Conservation (phyloP, 768 basidiomycete species). For the Mrakia hoshinonis region DNA sequence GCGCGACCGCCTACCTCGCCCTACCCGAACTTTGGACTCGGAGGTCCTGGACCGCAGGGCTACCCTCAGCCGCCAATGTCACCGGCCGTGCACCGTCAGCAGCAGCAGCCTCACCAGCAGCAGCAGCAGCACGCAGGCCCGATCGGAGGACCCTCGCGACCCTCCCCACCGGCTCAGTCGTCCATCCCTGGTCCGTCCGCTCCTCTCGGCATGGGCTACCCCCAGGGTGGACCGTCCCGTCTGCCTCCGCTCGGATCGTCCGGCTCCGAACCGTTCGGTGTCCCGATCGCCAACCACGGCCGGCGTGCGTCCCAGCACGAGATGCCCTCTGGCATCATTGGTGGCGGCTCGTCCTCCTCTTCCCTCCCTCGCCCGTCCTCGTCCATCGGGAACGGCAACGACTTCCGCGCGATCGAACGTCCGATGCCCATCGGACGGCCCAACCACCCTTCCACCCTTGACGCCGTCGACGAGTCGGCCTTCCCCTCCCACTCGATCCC, state of each 20-base stretch:
- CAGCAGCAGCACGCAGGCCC: not conserved
- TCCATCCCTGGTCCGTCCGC: slow-evolving; percentile 13
- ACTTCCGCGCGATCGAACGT: slow-evolving; percentile 29
- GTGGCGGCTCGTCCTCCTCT: slow-evolving; percentile 2
- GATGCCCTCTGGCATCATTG: slow-evolving; percentile 10
- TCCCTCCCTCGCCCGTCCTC: slow-evolving; percentile 15
- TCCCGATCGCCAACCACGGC: slow-evolving; percentile 18
- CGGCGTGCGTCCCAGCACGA: slow-evolving; percentile 20
- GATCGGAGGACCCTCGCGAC: not conserved
- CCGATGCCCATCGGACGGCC: slow-evolving; percentile 28
- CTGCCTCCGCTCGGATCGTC: not conserved
- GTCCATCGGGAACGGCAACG: slow-evolving; percentile 4
- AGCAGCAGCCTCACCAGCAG: not conserved
- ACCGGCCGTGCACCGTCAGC: slow-evolving; percentile 21
- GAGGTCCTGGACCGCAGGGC: slow-evolving; percentile 13
- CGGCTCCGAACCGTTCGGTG: slow-evolving; percentile 12
- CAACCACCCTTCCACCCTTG: slow-evolving; percentile 12
- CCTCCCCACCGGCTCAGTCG: slow-evolving; percentile 11
- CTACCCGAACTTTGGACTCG: slow-evolving; percentile 17
- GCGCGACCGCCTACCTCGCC: not conserved
- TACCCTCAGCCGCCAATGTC: slow-evolving; percentile 22
- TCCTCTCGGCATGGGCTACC: slow-evolving; percentile 22
- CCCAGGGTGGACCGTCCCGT: not conserved
- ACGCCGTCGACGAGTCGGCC: slow-evolving; percentile 17
- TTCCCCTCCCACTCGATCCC: not conserved